phyloP scores from a whole-genome alignment of 768 basidiomycete species.

The Coprinopsis sp. region DNA sequence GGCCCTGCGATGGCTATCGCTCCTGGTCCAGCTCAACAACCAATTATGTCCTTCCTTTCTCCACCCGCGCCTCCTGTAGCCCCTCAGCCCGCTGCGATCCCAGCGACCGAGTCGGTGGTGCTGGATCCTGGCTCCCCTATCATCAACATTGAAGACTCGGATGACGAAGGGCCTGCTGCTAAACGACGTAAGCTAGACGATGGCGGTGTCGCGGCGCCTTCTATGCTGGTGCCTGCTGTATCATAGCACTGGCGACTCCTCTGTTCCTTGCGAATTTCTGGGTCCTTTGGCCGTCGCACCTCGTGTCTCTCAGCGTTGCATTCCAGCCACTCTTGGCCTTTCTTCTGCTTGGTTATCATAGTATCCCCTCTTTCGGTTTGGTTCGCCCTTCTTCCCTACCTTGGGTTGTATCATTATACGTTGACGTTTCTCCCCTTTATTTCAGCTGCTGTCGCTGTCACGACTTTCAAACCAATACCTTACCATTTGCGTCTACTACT shows the following conservation, averaged over 20 bases:
- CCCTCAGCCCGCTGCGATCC: neutral
- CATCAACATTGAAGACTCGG: conserved; percentile 58
- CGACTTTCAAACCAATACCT: no score
- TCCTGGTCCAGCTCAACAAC: conserved; percentile 2
- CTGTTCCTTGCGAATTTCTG: no score
- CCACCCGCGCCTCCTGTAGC: conserved; percentile 29
- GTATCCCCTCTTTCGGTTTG: no score
- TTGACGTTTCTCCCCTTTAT: no score
- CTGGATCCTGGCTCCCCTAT: conserved; percentile 47
- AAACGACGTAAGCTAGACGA: conserved; percentile 54
- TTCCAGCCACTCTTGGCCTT: neutral
- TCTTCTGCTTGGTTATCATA: neutral
- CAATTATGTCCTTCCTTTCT: conserved; percentile 4
- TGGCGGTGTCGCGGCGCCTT: conserved; percentile 2
- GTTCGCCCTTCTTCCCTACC: no score
- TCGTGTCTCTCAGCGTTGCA: no score
- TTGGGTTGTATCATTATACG: no score
- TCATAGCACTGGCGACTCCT: conserved; percentile 1
- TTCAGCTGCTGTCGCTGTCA: no score
- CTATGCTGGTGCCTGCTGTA: conserved; percentile 2
- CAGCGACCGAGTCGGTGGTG: conserved; percentile 16
- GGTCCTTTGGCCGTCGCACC: no score
- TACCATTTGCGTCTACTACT: no score
- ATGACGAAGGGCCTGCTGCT: conserved; percentile 47
- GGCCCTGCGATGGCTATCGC: conserved; percentile 7